Percentiles rank a stretch among this genome's conserved stretches.
Conservation (phyloP, 2,329 filamentous ascomycete genomes). For the Aspergillus neotritici region DNA sequence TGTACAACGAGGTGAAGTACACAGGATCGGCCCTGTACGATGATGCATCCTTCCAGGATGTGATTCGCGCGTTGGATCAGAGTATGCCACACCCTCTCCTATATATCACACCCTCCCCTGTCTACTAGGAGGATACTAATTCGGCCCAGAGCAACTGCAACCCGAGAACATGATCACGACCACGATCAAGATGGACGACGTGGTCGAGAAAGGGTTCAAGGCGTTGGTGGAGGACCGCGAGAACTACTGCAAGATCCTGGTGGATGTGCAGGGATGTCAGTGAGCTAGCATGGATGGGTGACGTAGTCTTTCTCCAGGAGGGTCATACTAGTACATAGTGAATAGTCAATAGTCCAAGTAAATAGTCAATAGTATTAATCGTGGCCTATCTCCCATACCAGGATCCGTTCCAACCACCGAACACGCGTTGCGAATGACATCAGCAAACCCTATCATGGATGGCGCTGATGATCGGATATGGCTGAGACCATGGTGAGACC, state of each 20-base stretch:
- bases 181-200: constrained; percentile 50
- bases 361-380: no score
- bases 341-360: no score
- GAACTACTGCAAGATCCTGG: constrained; percentile 57
- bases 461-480: no score
- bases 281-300: no score
- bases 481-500: no score
- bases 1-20: constrained; percentile 51
- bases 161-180: constrained; percentile 57
- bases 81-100: constrained; percentile 11
- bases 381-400: no score
- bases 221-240: constrained; percentile 55
- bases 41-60: constrained; percentile 51
- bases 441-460: no score
- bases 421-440: no score
- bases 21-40: constrained; percentile 46
- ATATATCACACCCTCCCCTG: no score
- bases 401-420: no score
- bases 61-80: constrained; percentile 48
- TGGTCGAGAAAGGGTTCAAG: constrained; percentile 54
- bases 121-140: background rate
- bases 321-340: no score
- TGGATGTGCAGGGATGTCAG: constrained; percentile 14
- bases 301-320: no score
- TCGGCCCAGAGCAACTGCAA: constrained; percentile 44